Conservation (phyloP, 2,329 filamentous ascomycete genomes). For the Drechslera avenae region DNA sequence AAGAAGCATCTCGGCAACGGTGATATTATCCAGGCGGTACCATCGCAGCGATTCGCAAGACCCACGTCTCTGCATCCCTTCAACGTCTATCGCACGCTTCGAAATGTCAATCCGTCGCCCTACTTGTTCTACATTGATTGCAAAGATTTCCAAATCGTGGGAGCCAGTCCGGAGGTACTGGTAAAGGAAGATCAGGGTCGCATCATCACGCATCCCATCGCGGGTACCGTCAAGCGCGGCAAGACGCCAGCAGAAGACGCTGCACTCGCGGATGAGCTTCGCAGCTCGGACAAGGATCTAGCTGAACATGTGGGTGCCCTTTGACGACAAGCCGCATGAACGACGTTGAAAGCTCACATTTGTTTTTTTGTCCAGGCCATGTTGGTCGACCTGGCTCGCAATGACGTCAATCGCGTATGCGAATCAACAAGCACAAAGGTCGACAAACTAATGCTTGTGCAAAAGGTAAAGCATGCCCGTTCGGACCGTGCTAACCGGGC, state of each 20-base stretch:
- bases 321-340: slow-evolving; percentile 13
- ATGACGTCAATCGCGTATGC: slow-evolving; percentile 95
- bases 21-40: slow-evolving; percentile 97
- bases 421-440: slow-evolving; percentile 88
- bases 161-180: slow-evolving; percentile 90
- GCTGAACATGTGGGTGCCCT: slow-evolving; percentile 44
- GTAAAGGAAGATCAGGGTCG: slow-evolving; percentile 87
- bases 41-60: slow-evolving; percentile 88
- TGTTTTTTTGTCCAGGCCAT: slow-evolving; percentile 71
- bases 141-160: slow-evolving; percentile 89
- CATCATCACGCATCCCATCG: slow-evolving; percentile 96
- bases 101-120: slow-evolving; percentile 95
- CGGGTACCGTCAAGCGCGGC: slow-evolving; percentile 90
- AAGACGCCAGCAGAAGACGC: slow-evolving; percentile 81
- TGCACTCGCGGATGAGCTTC: slow-evolving; percentile 75
- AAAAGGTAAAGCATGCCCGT: slow-evolving; percentile 39
- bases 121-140: slow-evolving; percentile 98
- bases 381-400: slow-evolving; percentile 93
- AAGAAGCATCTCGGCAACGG: slow-evolving; percentile 91
- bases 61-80: slow-evolving; percentile 93
- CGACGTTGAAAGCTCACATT: slow-evolving; percentile 65
- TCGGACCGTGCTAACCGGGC: slow-evolving; percentile 7
- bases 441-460: slow-evolving; percentile 82
- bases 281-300: slow-evolving; percentile 81
- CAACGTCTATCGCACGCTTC: slow-evolving; percentile 95